Base-by-base conservation (phyloP, 495 filamentous ascomycete genomes). In the Aspergillus funiculosus region DNA sequence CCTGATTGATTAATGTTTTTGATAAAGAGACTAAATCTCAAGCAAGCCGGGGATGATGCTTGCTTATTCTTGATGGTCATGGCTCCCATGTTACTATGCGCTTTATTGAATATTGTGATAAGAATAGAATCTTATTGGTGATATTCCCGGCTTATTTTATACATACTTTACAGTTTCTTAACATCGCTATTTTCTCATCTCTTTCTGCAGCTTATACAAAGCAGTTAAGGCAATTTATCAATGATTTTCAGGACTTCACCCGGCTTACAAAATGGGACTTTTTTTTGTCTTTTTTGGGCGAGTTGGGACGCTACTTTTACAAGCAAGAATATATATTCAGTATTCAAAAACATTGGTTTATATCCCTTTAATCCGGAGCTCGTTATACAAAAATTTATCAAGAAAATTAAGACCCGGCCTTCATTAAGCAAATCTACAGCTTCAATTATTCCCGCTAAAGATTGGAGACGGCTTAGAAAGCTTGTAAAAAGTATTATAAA, bases 71-170 rank as follows among this genome's bases (percentile, higher is more conserved):
- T 24, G 11, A 38, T 38, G 20, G 35, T 11, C 35, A 38, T 25
- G 31, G 47, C 8, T 50, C 39, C n/a, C 25, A 44, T 26, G 1
- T 50, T 18, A 43, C 3, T 5, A 43, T 48, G 8, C 40, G 41
- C 26, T 48, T 40, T 35, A 25, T 48, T 15, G 8, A 43, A 1
- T 49, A 42, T 14, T 49, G 29, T 13, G 14, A 49, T 20, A n/a
- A 5, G 3, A 49, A 49, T 49, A 49, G 24, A 24, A 49, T 49
- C 14, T 11, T 36, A 29, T 22, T 49, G 22, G 15, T 22, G 7
- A 49, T 18, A 0, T 49, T 36, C 42, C 46, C 15, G 2, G 38
- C 38, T 42, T n/a, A 49, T 42, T 49, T 15, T n/a, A 49, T 30
- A 3, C 30, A 49, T 42, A 42, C 17, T 1, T 29, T 49, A 10